Base-by-base conservation (phyloP, 1,139 yeast genomes). In the Geotrichum europaeum region DNA sequence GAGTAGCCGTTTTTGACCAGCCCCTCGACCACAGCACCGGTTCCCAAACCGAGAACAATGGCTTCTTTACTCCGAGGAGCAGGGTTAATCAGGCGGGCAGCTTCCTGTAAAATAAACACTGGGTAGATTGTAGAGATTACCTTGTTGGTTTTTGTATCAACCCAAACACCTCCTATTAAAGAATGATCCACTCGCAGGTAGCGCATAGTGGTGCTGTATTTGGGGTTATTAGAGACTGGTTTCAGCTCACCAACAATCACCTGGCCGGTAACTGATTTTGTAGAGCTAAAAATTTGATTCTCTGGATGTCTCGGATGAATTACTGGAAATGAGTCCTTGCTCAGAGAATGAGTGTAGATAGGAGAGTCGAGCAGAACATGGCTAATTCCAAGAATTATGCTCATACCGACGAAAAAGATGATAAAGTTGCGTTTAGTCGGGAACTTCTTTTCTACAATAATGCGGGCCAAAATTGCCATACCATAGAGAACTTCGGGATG, bases 11-110 rank as follows among this genome's bases (percentile, higher is more conserved):
- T 22, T 1, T 30, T 28, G 6, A 47, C 53, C 3, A 54, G 30
- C 2, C 53, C 56, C 4, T 55, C 43, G 4, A 54, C 49, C 25
- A 53, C 58, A 20, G 56, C 49, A n/a, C 61, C 61, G 13, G 55
- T 49, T 6, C 61, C 61, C 7, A 58, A 22, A 10, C 61, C 61
- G 1, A 58, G 43, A 18, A 58, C 36, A 50, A 58, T 54, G 5
- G 53, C 58, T 10, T 47, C 30, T 18, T 51, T 53, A n/a, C 47
- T 52, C 15, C 52, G 25, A 24, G 53, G 40, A 9, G 49, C 53
- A 3, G 47, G 49, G 6, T 13, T 24, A n/a, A 58, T 22, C 15
- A 32, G 53, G 9, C 53, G 55, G 30, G 51, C 53, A 9, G 53
- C 58, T 32, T 58, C 58, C 30, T 58, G 58, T 4, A 58, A 28